phyloP scores from a whole-genome alignment of 1,284 basidiomycete genomes.

The Moesziomyces sp. region DNA sequence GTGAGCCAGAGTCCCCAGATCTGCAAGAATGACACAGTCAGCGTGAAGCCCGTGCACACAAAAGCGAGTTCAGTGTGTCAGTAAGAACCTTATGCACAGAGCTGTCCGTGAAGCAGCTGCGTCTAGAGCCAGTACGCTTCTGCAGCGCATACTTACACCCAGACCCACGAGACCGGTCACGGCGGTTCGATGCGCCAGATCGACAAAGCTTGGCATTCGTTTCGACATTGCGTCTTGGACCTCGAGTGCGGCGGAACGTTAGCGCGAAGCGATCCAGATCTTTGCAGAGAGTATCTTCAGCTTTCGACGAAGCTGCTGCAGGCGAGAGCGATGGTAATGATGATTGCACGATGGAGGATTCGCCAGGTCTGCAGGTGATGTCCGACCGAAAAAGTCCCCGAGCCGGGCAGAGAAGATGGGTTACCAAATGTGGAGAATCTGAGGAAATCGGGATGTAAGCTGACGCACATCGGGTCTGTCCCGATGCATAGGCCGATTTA shows the following conservation, averaged over 20 bases:
- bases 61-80: neutral
- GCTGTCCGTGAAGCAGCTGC: neutral
- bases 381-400: neutral
- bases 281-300: neutral
- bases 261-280: too few species aligned
- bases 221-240: conserved; percentile 30
- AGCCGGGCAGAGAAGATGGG: neutral
- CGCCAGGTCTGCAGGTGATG: neutral
- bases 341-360: neutral
- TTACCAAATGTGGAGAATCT: neutral
- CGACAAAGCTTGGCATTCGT: conserved; percentile 48
- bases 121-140: neutral
- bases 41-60: neutral
- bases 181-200: conserved; percentile 55
- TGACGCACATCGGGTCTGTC: neutral
- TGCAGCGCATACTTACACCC: conserved; percentile 49
- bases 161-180: conserved; percentile 58
- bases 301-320: neutral
- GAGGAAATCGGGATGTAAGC: too few species aligned
- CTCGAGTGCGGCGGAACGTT: neutral
- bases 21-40: conserved; percentile 9
- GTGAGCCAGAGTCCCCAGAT: conserved; percentile 64
- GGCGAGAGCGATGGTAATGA: too few species aligned
- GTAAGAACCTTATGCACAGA: neutral
- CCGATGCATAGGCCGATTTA: too few species aligned